These are phyloP conservation scores for Ophiostoma quercus DNA, from an alignment of 2,329 filamentous ascomycete genomes.

Conservation along the genomic window DNA sequence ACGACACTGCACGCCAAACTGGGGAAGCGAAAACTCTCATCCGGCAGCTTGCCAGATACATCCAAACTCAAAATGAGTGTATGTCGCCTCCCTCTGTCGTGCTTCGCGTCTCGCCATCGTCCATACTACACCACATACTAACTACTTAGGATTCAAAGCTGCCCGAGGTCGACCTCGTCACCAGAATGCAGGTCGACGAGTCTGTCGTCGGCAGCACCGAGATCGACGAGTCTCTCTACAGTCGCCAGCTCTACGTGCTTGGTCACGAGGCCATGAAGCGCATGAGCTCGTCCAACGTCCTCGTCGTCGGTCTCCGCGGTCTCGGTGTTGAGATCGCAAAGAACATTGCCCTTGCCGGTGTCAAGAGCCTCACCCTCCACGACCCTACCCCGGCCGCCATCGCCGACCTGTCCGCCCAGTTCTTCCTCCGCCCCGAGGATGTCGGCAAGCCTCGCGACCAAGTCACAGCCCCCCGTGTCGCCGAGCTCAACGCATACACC, in stretches of 20 bases:
- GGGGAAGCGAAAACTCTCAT: constrained; percentile 64
- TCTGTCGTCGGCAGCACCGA: constrained; percentile 51
- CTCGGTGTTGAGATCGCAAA: constrained; percentile 97
- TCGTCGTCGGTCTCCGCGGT: constrained; percentile 86
- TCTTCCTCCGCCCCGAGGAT: constrained; percentile 85
- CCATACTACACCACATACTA: background rate
- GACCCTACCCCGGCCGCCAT: constrained; percentile 81
- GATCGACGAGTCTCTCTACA: constrained; percentile 70
- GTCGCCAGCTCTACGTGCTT: constrained; percentile 66
- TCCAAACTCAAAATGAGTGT: constrained; percentile 59
- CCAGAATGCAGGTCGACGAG: constrained; percentile 61
- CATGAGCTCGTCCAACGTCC: constrained; percentile 93
- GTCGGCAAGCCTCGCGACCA: constrained; percentile 86
- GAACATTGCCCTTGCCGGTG: constrained; percentile 94
- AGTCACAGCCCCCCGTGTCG: constrained; percentile 81
- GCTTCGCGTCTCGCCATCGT: background rate
- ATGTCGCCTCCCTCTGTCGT: constrained; percentile 34
- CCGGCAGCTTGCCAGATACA: constrained; percentile 53
- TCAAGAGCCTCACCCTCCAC: constrained; percentile 92
- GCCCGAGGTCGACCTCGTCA: constrained; percentile 57
- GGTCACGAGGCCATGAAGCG: constrained; percentile 92
- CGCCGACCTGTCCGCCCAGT: constrained; percentile 90
- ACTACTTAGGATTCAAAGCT: constrained; percentile 44
- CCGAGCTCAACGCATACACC: constrained; percentile 94
- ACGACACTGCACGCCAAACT: constrained; percentile 40